Evolutionary conservation across 2,329 filamentous ascomycete species (phyloP).

Genomic region (Mycocentrospora acerina): DNA sequence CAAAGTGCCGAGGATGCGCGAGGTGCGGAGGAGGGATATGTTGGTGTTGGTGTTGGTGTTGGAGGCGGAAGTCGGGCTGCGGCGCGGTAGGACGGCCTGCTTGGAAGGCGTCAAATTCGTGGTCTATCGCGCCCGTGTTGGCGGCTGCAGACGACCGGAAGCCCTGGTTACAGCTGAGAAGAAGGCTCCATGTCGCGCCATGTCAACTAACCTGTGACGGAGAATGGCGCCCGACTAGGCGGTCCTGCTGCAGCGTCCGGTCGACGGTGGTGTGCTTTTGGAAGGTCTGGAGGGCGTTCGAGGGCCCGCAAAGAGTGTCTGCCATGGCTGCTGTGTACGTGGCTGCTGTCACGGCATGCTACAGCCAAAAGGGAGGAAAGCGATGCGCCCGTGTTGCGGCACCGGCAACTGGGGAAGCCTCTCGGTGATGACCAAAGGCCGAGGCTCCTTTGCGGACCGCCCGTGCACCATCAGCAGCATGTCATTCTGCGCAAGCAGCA

Average conservation of each 20-base stretch:
- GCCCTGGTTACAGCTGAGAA: slow-evolving; percentile 48
- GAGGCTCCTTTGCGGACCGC: background rate
- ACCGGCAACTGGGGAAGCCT: background rate
- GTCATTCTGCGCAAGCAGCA: too few species aligned
- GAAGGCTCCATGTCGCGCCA: background rate
- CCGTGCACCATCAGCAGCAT: too few species aligned
- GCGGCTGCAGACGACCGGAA: slow-evolving; percentile 61
- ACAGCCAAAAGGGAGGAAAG: slow-evolving; percentile 2
- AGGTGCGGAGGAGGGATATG: slow-evolving; percentile 24
- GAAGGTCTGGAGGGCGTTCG: slow-evolving; percentile 73
- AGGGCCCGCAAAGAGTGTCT: slow-evolving; percentile 71
- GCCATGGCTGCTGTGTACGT: slow-evolving; percentile 53
- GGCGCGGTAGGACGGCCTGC: slow-evolving; percentile 46
- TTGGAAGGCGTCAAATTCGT: slow-evolving; percentile 71
- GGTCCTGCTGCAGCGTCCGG: slow-evolving; percentile 72
- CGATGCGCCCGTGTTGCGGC: background rate
- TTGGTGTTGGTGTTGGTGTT: too few species aligned
- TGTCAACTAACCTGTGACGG: slow-evolving; percentile 54
- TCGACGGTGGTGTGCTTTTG: slow-evolving; percentile 69
- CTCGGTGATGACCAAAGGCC: background rate
- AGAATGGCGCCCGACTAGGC: slow-evolving; percentile 57
- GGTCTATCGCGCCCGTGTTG: slow-evolving; percentile 59
- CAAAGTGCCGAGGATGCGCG: slow-evolving; percentile 42
- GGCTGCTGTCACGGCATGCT: slow-evolving; percentile 26
- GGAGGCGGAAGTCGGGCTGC: slow-evolving; percentile 43